Percentiles rank a stretch among this genome's conserved stretches.
Conservation (phyloP, 2,329 filamentous ascomycete species). For the Alternaria gaisen region DNA sequence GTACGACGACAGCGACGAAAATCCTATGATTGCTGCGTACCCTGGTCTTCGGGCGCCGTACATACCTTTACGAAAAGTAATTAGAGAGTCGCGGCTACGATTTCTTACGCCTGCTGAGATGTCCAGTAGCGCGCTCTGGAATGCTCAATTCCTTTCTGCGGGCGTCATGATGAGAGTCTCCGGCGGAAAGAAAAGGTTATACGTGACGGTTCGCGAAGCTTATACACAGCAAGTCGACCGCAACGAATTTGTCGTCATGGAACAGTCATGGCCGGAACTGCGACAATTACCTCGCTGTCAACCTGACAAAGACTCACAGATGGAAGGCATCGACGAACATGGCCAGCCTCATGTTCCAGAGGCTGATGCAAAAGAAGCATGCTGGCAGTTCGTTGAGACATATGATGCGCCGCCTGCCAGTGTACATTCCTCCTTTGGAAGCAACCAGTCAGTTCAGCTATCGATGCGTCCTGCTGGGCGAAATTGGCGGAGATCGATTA, state of each 20-base stretch:
- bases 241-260: slow-evolving; percentile 19
- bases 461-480: slow-evolving; percentile 47
- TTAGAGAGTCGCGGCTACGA: slow-evolving; percentile 75
- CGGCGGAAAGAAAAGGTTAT: slow-evolving; percentile 69
- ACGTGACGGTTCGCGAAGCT: slow-evolving; percentile 77
- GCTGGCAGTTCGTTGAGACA: slow-evolving; percentile 72
- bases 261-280: slow-evolving; percentile 69
- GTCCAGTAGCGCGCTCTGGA: slow-evolving; percentile 76
- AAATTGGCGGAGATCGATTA: slow-evolving; percentile 48
- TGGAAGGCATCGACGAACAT: slow-evolving; percentile 46
- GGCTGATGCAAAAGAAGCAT: slow-evolving; percentile 69
- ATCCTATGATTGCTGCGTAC: slow-evolving; percentile 34
- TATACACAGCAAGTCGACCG: slow-evolving; percentile 71
- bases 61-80: slow-evolving; percentile 79
- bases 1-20: slow-evolving; percentile 39
- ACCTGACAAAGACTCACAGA: slow-evolving; percentile 52
- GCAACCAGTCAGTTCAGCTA: slow-evolving; percentile 42
- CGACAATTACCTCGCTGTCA: slow-evolving; percentile 69
- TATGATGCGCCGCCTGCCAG: slow-evolving; percentile 66
- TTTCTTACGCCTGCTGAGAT: slow-evolving; percentile 77
- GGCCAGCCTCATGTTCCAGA: slow-evolving; percentile 62
- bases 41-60: slow-evolving; percentile 72
- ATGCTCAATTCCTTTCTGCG: slow-evolving; percentile 73
- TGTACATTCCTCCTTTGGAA: slow-evolving; percentile 57
- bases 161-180: slow-evolving; percentile 77